phyloP scores from a whole-genome alignment of 768 basidiomycete genomes.

The Lactarius tabidus region DNA sequence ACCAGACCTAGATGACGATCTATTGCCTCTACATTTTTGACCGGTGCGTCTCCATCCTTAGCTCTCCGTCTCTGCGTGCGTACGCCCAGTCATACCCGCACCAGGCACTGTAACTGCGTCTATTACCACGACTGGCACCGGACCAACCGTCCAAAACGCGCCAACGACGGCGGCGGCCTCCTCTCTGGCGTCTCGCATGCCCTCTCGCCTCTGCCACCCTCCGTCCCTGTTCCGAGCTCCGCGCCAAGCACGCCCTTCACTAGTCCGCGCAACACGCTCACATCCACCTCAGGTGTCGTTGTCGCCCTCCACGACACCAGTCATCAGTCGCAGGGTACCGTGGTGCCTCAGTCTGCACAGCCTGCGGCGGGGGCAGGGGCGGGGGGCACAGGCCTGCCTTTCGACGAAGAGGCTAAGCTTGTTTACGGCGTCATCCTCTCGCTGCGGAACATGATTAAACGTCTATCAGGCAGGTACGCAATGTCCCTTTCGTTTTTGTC shows the following conservation, averaged over 20 bases:
- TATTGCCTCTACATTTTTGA: conserved; percentile 93
- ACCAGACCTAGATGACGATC: conserved; percentile 61
- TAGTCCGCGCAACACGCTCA: conserved; percentile 64
- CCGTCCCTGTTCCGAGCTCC: conserved; percentile 33
- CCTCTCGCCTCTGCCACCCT: conserved; percentile 37
- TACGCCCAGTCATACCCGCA: neutral
- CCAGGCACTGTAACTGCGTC: conserved; percentile 84
- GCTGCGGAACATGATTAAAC: conserved; percentile 91
- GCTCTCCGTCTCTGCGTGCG: neutral
- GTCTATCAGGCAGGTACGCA: conserved; percentile 77
- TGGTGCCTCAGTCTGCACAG: conserved; percentile 32
- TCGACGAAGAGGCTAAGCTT: conserved; percentile 96
- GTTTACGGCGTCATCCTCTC: conserved; percentile 95
- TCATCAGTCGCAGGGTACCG: conserved; percentile 16
- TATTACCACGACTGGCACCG: conserved; percentile 98
- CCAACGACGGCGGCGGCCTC: conserved; percentile 62
- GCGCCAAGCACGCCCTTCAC: conserved; percentile 38
- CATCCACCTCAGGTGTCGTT: conserved; percentile 61
- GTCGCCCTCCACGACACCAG: conserved; percentile 48
- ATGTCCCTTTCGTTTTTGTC: neutral
- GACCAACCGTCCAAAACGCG: conserved; percentile 65
- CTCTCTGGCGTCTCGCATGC: conserved; percentile 78
- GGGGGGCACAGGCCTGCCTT: conserved; percentile 57
- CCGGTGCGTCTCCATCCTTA: conserved; percentile 45
- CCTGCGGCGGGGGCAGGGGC: neutral